These are phyloP conservation scores for Litchi chinensis DNA, from an alignment of 345 rosid genomes.

Conservation along the genomic window DNA sequence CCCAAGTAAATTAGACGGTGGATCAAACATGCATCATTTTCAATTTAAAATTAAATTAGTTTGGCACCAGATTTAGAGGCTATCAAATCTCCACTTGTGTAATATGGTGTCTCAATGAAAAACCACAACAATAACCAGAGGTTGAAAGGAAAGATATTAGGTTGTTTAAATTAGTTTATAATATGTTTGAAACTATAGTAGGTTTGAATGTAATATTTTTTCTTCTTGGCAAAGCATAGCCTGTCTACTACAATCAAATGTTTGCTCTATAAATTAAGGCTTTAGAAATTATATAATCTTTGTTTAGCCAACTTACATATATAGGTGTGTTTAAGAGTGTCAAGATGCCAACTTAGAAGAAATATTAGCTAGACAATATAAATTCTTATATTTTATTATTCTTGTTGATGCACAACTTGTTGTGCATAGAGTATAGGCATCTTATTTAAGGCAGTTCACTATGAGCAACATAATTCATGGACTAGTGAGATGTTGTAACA, in stretches of 20 bases:
- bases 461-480: too few species aligned
- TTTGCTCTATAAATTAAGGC: neutral
- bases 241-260: neutral
- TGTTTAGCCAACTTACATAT: neutral
- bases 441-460: too few species aligned
- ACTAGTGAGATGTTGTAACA: too few species aligned
- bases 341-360: neutral
- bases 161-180: neutral
- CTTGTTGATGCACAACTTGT: too few species aligned
- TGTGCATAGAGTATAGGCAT: too few species aligned
- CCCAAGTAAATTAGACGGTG: slow-evolving; percentile 69
- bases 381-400: too few species aligned
- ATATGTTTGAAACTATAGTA: neutral
- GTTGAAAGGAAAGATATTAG: neutral
- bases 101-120: neutral
- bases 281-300: neutral
- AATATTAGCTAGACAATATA: neutral
- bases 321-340: neutral
- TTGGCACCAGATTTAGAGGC: neutral
- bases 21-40: slow-evolving; percentile 76
- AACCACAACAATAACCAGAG: neutral
- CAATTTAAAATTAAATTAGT: slow-evolving; percentile 4
- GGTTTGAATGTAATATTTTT: neutral
- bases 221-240: neutral
- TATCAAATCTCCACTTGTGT: neutral